Evolutionary conservation across 1,139 yeast species (phyloP).

Genomic region (Meyerozyma guilliermondii): DNA sequence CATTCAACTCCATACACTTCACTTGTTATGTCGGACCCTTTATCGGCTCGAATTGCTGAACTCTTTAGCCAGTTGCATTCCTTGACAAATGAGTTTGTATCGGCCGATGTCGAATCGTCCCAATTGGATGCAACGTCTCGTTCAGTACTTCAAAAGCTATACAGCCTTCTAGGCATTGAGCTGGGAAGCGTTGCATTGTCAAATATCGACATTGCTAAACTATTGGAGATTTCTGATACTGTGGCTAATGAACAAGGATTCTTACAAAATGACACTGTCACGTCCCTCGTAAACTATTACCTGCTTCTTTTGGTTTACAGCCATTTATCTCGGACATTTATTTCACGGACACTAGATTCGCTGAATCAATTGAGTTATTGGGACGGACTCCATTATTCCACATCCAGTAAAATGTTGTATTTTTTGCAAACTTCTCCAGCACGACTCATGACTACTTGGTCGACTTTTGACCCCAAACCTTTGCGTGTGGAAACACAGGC

Average conservation of each 20-base stretch:
- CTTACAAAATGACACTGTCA: neutral
- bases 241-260: neutral
- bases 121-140: neutral
- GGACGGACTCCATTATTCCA: neutral
- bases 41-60: neutral
- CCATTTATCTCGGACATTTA: neutral
- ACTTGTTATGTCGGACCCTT: neutral
- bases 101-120: neutral
- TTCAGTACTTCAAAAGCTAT: neutral
- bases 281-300: neutral
- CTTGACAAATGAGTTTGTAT: conserved; percentile 7
- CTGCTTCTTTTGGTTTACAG: neutral
- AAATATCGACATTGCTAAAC: neutral
- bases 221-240: neutral
- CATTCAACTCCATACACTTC: too few relatives aligned
- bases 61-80: conserved; percentile 4
- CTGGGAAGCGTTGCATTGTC: neutral
- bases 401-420: neutral
- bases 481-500: neutral
- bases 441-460: neutral
- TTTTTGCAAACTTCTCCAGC: neutral
- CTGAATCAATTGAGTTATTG: neutral
- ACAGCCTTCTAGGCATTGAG: neutral
- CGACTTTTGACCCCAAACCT: neutral
- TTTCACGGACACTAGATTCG: neutral